Percentiles rank a stretch among this genome's conserved stretches.
Evolutionary conservation across 495 filamentous ascomycete species (phyloP).

Genomic region (Penicillium paxilli): DNA sequence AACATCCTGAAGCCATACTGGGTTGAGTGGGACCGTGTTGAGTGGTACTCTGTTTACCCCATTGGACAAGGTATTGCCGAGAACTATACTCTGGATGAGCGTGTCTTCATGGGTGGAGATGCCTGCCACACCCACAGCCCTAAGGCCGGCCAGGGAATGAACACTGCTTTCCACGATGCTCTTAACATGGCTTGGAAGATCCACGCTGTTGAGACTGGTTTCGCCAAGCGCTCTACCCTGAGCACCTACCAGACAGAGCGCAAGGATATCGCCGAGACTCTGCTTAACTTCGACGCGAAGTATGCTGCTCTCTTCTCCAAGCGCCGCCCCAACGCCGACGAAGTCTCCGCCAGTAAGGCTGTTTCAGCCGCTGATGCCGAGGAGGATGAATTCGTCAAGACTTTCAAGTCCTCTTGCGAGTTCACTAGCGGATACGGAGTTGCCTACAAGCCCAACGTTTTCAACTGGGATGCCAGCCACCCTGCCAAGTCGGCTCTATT

Average conservation of each 20-base stretch:
- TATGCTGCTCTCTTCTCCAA: constrained; percentile 66
- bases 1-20: constrained; percentile 62
- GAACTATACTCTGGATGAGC: constrained; percentile 56
- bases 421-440: constrained; percentile 68
- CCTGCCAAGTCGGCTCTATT: constrained; percentile 70
- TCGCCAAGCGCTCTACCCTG: constrained; percentile 59
- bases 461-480: constrained; percentile 74
- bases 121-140: constrained; percentile 69
- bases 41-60: constrained; percentile 65
- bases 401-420: constrained; percentile 64
- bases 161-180: constrained; percentile 53
- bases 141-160: constrained; percentile 63
- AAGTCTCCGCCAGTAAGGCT: constrained; percentile 49
- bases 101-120: constrained; percentile 63
- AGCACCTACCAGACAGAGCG: constrained; percentile 73
- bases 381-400: constrained; percentile 63
- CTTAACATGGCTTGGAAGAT: constrained; percentile 84
- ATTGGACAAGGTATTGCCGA: constrained; percentile 66
- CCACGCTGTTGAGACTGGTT: constrained; percentile 62
- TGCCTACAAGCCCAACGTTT: constrained; percentile 58
- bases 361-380: constrained; percentile 29
- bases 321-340: constrained; percentile 56
- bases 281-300: constrained; percentile 72
- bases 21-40: constrained; percentile 54
- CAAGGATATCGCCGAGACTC: constrained; percentile 64